Base-by-base conservation (phyloP, 2,329 filamentous ascomycete genomes). In the Penicillium hordei region DNA sequence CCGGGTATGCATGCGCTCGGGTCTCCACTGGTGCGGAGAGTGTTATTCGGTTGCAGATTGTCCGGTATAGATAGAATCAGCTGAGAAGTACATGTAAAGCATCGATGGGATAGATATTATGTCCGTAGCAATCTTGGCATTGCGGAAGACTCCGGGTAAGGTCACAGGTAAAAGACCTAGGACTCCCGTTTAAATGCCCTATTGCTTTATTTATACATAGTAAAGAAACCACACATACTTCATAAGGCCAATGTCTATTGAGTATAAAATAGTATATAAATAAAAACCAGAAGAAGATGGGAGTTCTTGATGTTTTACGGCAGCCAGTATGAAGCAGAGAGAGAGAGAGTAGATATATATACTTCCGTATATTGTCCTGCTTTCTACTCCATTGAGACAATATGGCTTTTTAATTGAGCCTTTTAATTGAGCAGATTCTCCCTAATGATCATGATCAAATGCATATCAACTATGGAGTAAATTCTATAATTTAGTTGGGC, bases 21-120 rank as follows among this genome's bases (percentile, higher is more conserved):
- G 29, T 50, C 52, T 43, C 52, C 52, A 55, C 52, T 51, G 45
- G 52, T 55, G 52, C 45, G 52, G 52, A 55, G 52, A 55, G 52
- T 43, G 7, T 39, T 31, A 29, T 31, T 21, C n/a, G 25, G 36
- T 53, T 50, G 29, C 4, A 34, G 29, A n/a, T 36, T 27, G 29
- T 23, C 38, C 45, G 12, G 8, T 36, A 21, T 43, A 43, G 17
- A 43, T 53, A 39, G 10, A 25, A 25, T n/a, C 1, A 10, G 4
- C 21, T 19, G 19, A 15, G 15, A 36, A 23, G 10, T 23, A 52
- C 17, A 36, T 8, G 5, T 50, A 23, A 25, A 21, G 17, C 25
- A 17, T 36, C 21, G 12, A 23, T 4, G 10, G 12, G 39, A 8
- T 42, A 8, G 7, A 4, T 21, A 27, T 38, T 25, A 38, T 36